Evolutionary conservation across 2,329 filamentous ascomycete genomes (phyloP).

Genomic region (Alternaria gaisen): DNA sequence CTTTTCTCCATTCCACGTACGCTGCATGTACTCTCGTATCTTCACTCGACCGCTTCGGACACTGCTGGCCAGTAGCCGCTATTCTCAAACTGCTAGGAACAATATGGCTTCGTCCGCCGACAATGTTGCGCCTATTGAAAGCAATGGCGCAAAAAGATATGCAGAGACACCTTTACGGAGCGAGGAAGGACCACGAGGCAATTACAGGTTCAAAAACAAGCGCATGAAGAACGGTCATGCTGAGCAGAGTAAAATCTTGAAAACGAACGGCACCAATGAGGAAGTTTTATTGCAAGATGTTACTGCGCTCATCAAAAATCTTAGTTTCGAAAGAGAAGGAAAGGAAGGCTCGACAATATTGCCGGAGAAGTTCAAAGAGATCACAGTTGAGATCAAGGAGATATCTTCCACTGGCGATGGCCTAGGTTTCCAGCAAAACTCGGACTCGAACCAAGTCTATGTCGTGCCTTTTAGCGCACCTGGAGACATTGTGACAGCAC

Average conservation of each 20-base stretch:
- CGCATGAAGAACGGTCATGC: slow-evolving; percentile 57
- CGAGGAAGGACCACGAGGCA: slow-evolving; percentile 47
- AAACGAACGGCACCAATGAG: slow-evolving; percentile 58
- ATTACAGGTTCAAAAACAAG: slow-evolving; percentile 56
- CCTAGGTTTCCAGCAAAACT: slow-evolving; percentile 74
- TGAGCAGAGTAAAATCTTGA: slow-evolving; percentile 46
- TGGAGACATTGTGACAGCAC: slow-evolving; percentile 81
- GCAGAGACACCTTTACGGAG: slow-evolving; percentile 45
- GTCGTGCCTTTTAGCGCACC: slow-evolving; percentile 89
- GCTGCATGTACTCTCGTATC: slow-evolving; percentile 34
- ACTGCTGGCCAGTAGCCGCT: slow-evolving; percentile 29
- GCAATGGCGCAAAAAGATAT: slow-evolving; percentile 46
- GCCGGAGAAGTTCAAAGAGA: slow-evolving; percentile 75
- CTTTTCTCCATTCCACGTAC: slow-evolving; percentile 26
- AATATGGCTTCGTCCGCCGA: slow-evolving; percentile 48
- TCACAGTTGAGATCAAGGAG: slow-evolving; percentile 81
- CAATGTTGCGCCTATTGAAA: slow-evolving; percentile 42
- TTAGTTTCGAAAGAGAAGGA: slow-evolving; percentile 35
- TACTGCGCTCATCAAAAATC: slow-evolving; percentile 52
- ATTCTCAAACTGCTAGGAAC: slow-evolving; percentile 22
- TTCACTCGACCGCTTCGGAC: slow-evolving; percentile 39
- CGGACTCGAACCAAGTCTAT: slow-evolving; percentile 74
- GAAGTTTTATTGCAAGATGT: slow-evolving; percentile 60
- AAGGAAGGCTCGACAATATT: slow-evolving; percentile 49
- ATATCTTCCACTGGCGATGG: slow-evolving; percentile 94